Base-by-base conservation (phyloP, 768 basidiomycete genomes). In the Vararia minispora region DNA sequence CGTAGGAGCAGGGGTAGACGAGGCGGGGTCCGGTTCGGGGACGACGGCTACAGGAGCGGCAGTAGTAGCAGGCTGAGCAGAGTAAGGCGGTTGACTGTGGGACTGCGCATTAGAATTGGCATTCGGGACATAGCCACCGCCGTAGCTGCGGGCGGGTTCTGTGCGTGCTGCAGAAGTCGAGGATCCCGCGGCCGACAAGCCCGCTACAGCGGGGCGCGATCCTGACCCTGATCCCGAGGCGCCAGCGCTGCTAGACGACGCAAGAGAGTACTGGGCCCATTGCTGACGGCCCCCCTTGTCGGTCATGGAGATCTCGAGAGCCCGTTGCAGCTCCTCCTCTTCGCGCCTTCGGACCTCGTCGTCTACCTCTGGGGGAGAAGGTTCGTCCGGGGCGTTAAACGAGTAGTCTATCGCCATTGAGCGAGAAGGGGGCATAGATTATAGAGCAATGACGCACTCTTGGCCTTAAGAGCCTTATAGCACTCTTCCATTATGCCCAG, bases 301-400 rank as follows among this genome's bases (percentile, higher is more conserved):
- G 39, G 80, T 77, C 63, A 90, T 80, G n/a, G 84, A 88, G 63
- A 95, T 78, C 53, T 94, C 91, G 20, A 98, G 66, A 0, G 81
- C 94, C 4, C 90, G 76, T 52, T 90, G 86, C 2, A 98, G 76
- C 48, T 98, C 94, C 52, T 94, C 94, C 52, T 97, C 94, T 54
- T 98, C 94, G 42, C 74, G 72, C 10, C 87, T 68, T 10, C 85
- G 72, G 29, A 76, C 73, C 10, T 86, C 87, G 44, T 89, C 88
- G 44, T 87, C 85, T 11, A 78, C 74, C 0, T 72, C 54, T 1
- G 75, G 79, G 0, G 85, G 83, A 3, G 75, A 68, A 12, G 76
- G 64, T 51, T 87, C 81, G 21, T 68, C 54, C 2, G 69, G 64
- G 11, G 62, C 52, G 35, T 80, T 74, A 44, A 86, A 87, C 48